Conservation (phyloP, 1,284 basidiomycete species). For the Cutaneotrichosporon sp. region DNA sequence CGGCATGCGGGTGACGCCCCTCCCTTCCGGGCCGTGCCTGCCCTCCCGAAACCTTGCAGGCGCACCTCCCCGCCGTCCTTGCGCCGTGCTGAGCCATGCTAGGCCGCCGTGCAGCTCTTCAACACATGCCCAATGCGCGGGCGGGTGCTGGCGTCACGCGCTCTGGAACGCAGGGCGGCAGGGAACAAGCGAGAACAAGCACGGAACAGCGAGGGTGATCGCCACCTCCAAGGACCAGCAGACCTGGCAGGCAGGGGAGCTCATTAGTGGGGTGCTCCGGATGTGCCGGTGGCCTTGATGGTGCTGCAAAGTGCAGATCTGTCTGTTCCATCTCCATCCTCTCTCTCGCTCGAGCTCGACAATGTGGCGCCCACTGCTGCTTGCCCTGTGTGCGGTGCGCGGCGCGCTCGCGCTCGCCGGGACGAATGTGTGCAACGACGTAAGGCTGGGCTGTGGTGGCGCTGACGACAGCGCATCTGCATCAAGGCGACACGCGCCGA, state of each 20-base stretch:
- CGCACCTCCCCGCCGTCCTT: not conserved
- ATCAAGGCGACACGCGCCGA: conserved; percentile 9
- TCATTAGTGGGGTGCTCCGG: not conserved
- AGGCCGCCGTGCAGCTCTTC: not conserved
- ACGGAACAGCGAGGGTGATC: not conserved
- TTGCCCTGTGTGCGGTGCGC: conserved; percentile 2
- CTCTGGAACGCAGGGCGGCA: not conserved
- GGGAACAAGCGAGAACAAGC: conserved; percentile 1
- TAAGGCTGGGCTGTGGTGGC: not conserved
- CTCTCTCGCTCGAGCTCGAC: not conserved
- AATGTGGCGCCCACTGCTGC: conserved; percentile 8
- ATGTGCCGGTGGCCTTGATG: not conserved
- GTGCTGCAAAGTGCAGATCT: not conserved
- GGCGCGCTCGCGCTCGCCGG: conserved; percentile 4
- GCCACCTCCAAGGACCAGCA: not conserved
- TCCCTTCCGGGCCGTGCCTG: conserved; percentile 4
- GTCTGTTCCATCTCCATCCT: not conserved
- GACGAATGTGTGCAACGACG: conserved; percentile 6
- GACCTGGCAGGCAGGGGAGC: no score
- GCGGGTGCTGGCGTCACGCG: not conserved
- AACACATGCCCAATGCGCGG: not conserved
- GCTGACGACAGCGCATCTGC: conserved; percentile 16
- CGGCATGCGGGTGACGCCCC: not conserved
- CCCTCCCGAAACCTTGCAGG: conserved; percentile 3
- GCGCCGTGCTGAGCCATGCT: not conserved